These are phyloP conservation scores for Brettanomyces custersianus DNA, from an alignment of 805 yeast genomes.

Conservation along the genomic window DNA sequence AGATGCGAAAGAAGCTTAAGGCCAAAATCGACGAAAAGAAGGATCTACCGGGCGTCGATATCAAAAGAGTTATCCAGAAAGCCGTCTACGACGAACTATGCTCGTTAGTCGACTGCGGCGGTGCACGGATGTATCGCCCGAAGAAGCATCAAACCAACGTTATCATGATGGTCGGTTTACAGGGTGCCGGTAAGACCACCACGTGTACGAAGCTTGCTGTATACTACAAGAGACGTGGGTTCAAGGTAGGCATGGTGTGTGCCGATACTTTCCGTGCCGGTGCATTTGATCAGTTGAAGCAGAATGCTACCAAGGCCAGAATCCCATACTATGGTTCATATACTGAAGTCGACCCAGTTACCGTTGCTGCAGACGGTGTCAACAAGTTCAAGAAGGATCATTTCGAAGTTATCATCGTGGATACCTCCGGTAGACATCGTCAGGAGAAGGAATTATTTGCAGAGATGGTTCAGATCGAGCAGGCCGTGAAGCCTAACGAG, in stretches of 20 bases:
- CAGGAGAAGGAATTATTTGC: constrained; percentile 87
- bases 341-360: constrained; percentile 91
- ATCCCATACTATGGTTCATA: constrained; percentile 94
- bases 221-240: constrained; percentile 86
- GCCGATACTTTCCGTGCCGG: constrained; percentile 99
- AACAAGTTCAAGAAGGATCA: constrained; percentile 82
- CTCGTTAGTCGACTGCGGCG: constrained; percentile 67
- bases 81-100: constrained; percentile 91
- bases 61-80: constrained; percentile 77
- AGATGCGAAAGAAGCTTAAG: constrained; percentile 64
- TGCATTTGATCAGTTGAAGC: constrained; percentile 97
- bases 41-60: constrained; percentile 50
- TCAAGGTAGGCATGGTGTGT: constrained; percentile 92
- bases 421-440: constrained; percentile 96
- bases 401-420: constrained; percentile 90
- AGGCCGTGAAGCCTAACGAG: constrained; percentile 85
- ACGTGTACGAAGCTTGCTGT: constrained; percentile 95
- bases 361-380: constrained; percentile 87
- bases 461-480: constrained; percentile 91
- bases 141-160: constrained; percentile 72
- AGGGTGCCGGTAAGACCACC: constrained; percentile 98
- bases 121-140: constrained; percentile 52
- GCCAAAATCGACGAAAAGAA: constrained; percentile 40
- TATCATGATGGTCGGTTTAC: constrained; percentile 96
- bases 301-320: constrained; percentile 90